Conservation (phyloP, 371 early-diverging fungal species). For the Apophysomyces trapeziformis region DNA sequence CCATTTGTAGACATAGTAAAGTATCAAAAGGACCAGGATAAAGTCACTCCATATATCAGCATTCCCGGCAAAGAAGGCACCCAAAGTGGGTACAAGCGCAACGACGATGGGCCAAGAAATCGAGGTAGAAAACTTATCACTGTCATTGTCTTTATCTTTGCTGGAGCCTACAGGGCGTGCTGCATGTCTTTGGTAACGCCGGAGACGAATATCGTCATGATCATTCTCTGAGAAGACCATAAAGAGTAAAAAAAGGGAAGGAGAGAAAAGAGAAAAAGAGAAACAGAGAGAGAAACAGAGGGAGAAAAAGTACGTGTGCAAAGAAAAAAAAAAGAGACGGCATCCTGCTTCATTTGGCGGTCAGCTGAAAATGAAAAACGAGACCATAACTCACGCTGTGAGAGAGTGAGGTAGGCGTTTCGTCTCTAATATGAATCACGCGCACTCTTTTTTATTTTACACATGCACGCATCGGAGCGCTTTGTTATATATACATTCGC, state of each 20-base stretch:
- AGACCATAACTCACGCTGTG: not conserved
- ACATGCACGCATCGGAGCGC: too few relatives aligned
- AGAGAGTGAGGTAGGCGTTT: slow-evolving; percentile 7
- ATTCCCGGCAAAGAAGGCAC: slow-evolving; percentile 66
- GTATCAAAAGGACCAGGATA: slow-evolving; percentile 61
- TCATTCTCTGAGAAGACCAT: slow-evolving; percentile 25
- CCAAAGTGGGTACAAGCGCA: slow-evolving; percentile 67
- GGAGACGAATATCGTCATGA: slow-evolving; percentile 19
- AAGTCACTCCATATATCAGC: slow-evolving; percentile 73
- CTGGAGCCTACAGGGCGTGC: not conserved
- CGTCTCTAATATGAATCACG: not conserved
- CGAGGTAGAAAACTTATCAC: slow-evolving; percentile 25
- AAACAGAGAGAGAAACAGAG: slow-evolving; percentile 6
- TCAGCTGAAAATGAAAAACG: not conserved
- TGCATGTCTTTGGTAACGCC: slow-evolving; percentile 6
- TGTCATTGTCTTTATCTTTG: slow-evolving; percentile 6
- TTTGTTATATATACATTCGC: too few relatives aligned
- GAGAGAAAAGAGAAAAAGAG: slow-evolving; percentile 18
- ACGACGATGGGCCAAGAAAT: slow-evolving; percentile 70
- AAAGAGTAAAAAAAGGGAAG: slow-evolving; percentile 12
- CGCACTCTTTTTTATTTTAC: not conserved
- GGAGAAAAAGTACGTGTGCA: slow-evolving; percentile 10
- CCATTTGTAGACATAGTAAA: slow-evolving; percentile 70
- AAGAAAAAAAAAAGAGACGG: slow-evolving; percentile 17
- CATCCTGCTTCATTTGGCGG: slow-evolving; percentile 10